phyloP scores from a whole-genome alignment of 2,329 filamentous ascomycete genomes.

The Alternaria alternata region DNA sequence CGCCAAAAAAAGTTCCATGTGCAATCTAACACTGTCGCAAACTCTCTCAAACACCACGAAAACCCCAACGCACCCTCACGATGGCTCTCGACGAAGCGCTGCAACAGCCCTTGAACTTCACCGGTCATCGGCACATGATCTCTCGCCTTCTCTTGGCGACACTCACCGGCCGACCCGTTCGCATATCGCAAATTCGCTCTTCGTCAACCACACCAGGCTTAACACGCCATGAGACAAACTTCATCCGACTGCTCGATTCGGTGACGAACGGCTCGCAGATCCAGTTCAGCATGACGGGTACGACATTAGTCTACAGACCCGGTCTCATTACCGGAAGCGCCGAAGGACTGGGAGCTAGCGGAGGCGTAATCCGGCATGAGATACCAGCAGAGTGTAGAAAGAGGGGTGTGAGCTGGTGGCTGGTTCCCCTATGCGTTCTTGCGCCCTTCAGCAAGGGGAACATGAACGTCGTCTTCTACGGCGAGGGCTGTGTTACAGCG shows the following conservation, averaged over 20 bases:
- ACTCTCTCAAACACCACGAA: background rate
- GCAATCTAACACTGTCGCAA: conserved; percentile 5
- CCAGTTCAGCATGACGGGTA: conserved; percentile 96
- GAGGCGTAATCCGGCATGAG: conserved; percentile 80
- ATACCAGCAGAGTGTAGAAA: conserved; percentile 78
- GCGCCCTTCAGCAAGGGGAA: conserved; percentile 93
- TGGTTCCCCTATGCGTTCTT: conserved; percentile 86
- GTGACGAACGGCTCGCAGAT: conserved; percentile 95
- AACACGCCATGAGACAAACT: conserved; percentile 90
- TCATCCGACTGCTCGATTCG: conserved; percentile 91
- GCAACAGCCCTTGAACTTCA: conserved; percentile 72
- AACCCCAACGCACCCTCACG: conserved; percentile 9
- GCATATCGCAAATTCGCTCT: conserved; percentile 92
- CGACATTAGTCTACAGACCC: conserved; percentile 88
- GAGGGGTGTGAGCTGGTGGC: conserved; percentile 88
- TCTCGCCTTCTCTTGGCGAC: conserved; percentile 89
- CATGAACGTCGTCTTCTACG: conserved; percentile 88
- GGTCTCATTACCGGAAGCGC: conserved; percentile 89
- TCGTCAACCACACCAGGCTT: conserved; percentile 89
- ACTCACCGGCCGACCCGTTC: conserved; percentile 85
- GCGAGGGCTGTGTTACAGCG: conserved; percentile 90
- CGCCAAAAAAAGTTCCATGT: conserved; percentile 31
- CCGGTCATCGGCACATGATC: conserved; percentile 81
- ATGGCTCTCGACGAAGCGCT: conserved; percentile 48
- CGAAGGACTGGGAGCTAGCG: conserved; percentile 75